Base-by-base conservation (phyloP, 257 asterid species). In the Rhazya stricta region DNA sequence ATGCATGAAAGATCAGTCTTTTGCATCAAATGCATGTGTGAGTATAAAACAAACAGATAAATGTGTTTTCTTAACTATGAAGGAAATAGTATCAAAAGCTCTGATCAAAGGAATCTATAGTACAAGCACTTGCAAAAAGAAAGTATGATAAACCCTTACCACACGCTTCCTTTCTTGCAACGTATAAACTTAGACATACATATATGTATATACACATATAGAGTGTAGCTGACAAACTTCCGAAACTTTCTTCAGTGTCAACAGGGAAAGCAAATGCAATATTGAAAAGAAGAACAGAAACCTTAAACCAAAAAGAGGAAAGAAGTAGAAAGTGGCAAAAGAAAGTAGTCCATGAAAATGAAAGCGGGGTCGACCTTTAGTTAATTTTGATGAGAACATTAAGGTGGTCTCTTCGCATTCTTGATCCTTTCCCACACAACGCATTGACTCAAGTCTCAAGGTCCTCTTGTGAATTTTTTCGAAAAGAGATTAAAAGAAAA, bases 81-180 rank as follows among this genome's bases (percentile, higher is more conserved):
- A 69, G 60, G 41, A 43, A 45, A 69, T 69, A 41, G 56, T 69
- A 43, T 69, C 57, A 69, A 69, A 69, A 69, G 56, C 53, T 8
- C 34, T 9, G 41, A 42, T 8, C 7, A 42, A 21, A 43, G 23
- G 21, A 42, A 41, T 41, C 56, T 41, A 42, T 45, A 42, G 69
- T 63, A 63, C 69, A 63, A 63, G 27, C 69, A 63, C 69, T 58
- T 18, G 8, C 15, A 6, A 32, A 63, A 63, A 8, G 43, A 63
- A 63, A 63, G 34, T 43, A 6, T 29, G 69, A 34, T 10, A 34
- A 34, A 13, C 27, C 45, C 45, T 34, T 15, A 5, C 16, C 45
- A 15, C 16, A 32, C 0, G 34, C 34, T 63, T 63, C 25, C 45
- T 63, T 32, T 29, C 23, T 29, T 61, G 41, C 39, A 61, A 25